Conservation (phyloP, 225 moss, liverwort and hornwort genomes). For the Marchantia polymorpha region DNA sequence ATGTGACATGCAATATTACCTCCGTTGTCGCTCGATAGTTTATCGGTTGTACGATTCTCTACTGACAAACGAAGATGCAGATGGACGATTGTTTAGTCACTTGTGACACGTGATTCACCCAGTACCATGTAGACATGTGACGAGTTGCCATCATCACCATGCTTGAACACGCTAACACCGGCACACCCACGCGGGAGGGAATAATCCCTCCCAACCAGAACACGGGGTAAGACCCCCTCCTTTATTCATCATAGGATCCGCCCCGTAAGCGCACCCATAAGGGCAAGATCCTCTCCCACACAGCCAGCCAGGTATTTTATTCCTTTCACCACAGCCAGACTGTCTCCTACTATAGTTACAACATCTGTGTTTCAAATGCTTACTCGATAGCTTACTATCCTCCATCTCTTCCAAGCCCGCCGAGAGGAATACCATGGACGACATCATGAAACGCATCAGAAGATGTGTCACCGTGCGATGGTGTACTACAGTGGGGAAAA, state of each 20-base stretch:
- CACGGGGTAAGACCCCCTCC: conserved; percentile 13
- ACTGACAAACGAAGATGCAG: not conserved
- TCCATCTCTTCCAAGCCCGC: not conserved
- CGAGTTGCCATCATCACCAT: conserved; percentile 19
- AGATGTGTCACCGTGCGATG: too few relatives aligned
- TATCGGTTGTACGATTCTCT: not conserved
- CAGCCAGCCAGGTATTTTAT: conserved; percentile 32
- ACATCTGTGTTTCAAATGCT: conserved; percentile 13
- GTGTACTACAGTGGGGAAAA: too few relatives aligned
- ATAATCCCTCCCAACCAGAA: conserved; percentile 27
- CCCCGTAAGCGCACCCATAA: conserved; percentile 33
- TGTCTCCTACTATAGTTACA: conserved; percentile 15
- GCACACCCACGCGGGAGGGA: conserved; percentile 21
- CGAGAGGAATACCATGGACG: not conserved
- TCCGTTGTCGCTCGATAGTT: not conserved
- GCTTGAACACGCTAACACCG: conserved; percentile 16
- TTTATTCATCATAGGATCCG: conserved; percentile 27
- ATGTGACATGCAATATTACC: not conserved
- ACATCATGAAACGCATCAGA: too few relatives aligned
- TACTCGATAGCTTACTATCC: not conserved
- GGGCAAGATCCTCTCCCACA: conserved; percentile 28
- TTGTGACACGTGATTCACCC: conserved; percentile 16
- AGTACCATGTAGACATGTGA: conserved; percentile 22
- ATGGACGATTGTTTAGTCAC: not conserved
- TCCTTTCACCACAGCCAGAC: conserved; percentile 26